Conservation (phyloP, 2,329 filamentous ascomycete species). For the Cytospora leucostoma region DNA sequence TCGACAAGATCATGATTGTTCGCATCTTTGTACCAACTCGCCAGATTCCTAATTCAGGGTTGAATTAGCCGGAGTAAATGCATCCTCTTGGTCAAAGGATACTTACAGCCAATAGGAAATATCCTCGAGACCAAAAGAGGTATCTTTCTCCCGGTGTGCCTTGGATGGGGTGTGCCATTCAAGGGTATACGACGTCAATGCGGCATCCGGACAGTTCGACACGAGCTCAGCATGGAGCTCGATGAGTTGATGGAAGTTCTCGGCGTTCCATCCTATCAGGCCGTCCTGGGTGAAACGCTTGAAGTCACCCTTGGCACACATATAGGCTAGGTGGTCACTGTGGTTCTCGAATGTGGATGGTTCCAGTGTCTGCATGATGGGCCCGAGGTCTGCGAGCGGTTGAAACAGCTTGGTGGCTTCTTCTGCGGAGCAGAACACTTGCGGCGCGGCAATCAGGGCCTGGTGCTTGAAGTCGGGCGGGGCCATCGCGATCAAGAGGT, state of each 20-base stretch:
- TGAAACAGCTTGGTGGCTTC: not conserved
- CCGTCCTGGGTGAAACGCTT: not conserved
- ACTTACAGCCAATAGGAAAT: not conserved
- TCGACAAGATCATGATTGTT: not conserved
- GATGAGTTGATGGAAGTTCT: not conserved
- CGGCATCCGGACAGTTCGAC: not conserved
- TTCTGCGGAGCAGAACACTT: not conserved
- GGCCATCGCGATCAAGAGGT: not conserved
- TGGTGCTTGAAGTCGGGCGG: not conserved
- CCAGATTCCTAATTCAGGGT: not conserved
- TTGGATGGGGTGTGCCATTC: not conserved
- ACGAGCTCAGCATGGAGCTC: not conserved
- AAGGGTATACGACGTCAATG: not conserved
- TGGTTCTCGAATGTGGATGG: constrained; percentile 3
- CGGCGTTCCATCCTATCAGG: not conserved
- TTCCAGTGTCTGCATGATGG: constrained; percentile 1
- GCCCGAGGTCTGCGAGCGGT: not conserved
- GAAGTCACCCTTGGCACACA: not conserved
- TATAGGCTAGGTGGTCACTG: not conserved
- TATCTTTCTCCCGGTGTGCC: not conserved
- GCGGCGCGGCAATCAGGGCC: not conserved
- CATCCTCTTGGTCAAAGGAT: not conserved
- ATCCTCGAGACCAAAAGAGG: not conserved
- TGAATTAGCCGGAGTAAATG: not conserved
- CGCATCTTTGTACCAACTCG: not conserved